These are phyloP conservation scores for Monascus purpureus DNA, from an alignment of 495 filamentous ascomycete species.

Conservation along the genomic window DNA sequence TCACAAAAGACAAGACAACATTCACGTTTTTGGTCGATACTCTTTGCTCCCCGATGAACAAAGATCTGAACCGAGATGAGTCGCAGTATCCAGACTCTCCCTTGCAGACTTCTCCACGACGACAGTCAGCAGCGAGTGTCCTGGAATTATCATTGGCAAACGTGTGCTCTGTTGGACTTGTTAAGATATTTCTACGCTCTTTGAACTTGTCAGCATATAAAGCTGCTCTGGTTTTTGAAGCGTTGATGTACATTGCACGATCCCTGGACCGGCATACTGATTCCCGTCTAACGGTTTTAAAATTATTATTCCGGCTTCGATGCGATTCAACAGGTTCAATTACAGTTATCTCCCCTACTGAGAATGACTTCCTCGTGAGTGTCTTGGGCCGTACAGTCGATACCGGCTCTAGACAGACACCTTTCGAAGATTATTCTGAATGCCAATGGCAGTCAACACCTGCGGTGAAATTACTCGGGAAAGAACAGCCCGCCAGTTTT, in stretches of 20 bases:
- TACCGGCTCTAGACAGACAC: conserved; percentile 12
- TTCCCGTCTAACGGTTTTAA: conserved; percentile 68
- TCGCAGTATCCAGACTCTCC: conserved; percentile 8
- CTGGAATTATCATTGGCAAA: conserved; percentile 28
- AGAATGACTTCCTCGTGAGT: conserved; percentile 57
- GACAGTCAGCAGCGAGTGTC: conserved; percentile 19
- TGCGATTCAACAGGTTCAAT: conserved; percentile 65
- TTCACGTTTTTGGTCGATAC: conserved; percentile 24
- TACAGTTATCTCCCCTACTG: conserved; percentile 47
- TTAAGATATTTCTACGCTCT: conserved; percentile 30
- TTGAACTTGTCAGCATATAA: conserved; percentile 26
- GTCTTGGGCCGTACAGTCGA: conserved; percentile 54
- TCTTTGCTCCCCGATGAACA: conserved; percentile 23
- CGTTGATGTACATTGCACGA: conserved; percentile 24
- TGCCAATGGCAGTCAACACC: conserved; percentile 12
- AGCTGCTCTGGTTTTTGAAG: conserved; percentile 23
- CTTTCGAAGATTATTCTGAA: conserved; percentile 11
- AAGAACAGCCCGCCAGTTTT: conserved; percentile 9
- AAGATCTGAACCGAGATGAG: conserved; percentile 17
- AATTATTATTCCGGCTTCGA: conserved; percentile 70
- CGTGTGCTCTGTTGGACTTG: conserved; percentile 27
- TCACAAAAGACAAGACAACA: conserved; percentile 14
- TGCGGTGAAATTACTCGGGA: conserved; percentile 9
- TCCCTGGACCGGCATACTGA: conserved; percentile 35
- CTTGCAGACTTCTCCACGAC: conserved; percentile 10